Evolutionary conservation across 148 eudicot species (phyloP).

Genomic region (Nepenthes gracilis): DNA sequence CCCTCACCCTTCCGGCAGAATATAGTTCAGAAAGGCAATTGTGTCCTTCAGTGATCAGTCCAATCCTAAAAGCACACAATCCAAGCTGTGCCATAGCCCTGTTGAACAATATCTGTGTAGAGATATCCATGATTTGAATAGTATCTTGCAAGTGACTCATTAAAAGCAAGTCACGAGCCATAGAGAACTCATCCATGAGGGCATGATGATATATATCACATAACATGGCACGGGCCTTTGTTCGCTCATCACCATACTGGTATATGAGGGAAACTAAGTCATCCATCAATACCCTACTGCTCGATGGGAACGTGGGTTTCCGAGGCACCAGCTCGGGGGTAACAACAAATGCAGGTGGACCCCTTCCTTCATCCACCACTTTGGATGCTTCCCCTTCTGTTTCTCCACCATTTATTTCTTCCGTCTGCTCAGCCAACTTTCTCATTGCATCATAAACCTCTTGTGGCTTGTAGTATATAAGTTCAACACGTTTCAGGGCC

Average conservation of each 20-base stretch:
- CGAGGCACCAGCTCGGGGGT: slow-evolving; percentile 67
- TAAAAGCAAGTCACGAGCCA: slow-evolving; percentile 65
- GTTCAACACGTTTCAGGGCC: slow-evolving; percentile 65
- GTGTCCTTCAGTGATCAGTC: slow-evolving; percentile 67
- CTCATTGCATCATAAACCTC: slow-evolving; percentile 85
- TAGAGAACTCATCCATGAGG: slow-evolving; percentile 61
- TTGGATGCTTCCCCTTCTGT: slow-evolving; percentile 25
- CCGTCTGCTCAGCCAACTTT: slow-evolving; percentile 55
- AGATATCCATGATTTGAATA: slow-evolving; percentile 76
- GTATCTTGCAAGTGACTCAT: slow-evolving; percentile 96
- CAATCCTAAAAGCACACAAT: slow-evolving; percentile 70
- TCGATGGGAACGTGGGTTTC: slow-evolving; percentile 53
- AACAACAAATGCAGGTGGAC: slow-evolving; percentile 57
- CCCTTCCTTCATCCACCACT: slow-evolving; percentile 29
- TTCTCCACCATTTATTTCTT: slow-evolving; percentile 21
- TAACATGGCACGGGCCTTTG: slow-evolving; percentile 93
- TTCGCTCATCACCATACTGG: slow-evolving; percentile 81
- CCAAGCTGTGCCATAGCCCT: slow-evolving; percentile 95
- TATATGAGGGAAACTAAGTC: slow-evolving; percentile 72
- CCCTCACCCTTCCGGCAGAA: slow-evolving; percentile 89
- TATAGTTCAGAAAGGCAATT: slow-evolving; percentile 75
- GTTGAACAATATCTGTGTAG: slow-evolving; percentile 82
- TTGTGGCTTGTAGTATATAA: slow-evolving; percentile 70
- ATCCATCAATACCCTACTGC: slow-evolving; percentile 76
- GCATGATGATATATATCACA: slow-evolving; percentile 96